Evolutionary conservation across 2,329 filamentous ascomycete species (phyloP), one percentile per base, ranked within the genome.

Genomic region (Rosellinia necatrix): DNA sequence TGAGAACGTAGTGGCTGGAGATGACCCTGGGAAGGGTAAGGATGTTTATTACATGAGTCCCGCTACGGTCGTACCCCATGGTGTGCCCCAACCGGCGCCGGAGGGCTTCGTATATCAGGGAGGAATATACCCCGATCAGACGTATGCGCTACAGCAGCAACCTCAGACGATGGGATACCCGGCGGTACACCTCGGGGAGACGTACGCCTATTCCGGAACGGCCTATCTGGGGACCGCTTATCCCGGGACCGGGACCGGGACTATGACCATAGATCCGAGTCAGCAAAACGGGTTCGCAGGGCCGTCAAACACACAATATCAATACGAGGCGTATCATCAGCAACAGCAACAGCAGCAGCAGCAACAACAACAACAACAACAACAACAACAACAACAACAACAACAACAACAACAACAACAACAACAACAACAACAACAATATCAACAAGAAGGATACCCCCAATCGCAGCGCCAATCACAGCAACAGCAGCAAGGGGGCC

Each of bases 261-360:
- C n/a, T n/a, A n/a, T n/a, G n/a, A 7, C 15, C 15, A 9, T 34
- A 17, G 34, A 42, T 29, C 44, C 47, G 19, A 53, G 25, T 24
- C 55, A 43, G 29, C 52, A 55, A n/a, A 40, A 35, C 32, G 48
- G 32, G 17, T 50, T 50, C 10, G 52, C 59, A 30, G 54, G 53
- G 17, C 54, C 58, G 10, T 57, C 49, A 4, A 49, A 54, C 25
- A 32, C 41, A 24, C 55, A 53, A 17, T 56, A 58, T 17, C 52
- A 29, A 3, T n/a, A 22, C 10, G 40, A 49, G n/a, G 17, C 30
- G 12, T 44, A 55, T 24, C 48, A 55, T 24, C 10, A 49, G 12
- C 47, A 48, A 25, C 15, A 13, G 13, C 38, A 27, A 12, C 37
- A 48, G 10, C 49, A 47, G 12, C 48, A 15, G 15, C 38, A 35